Evolutionary conservation across 805 yeast species (phyloP).

Genomic region (Metschnikowia rubicola): DNA sequence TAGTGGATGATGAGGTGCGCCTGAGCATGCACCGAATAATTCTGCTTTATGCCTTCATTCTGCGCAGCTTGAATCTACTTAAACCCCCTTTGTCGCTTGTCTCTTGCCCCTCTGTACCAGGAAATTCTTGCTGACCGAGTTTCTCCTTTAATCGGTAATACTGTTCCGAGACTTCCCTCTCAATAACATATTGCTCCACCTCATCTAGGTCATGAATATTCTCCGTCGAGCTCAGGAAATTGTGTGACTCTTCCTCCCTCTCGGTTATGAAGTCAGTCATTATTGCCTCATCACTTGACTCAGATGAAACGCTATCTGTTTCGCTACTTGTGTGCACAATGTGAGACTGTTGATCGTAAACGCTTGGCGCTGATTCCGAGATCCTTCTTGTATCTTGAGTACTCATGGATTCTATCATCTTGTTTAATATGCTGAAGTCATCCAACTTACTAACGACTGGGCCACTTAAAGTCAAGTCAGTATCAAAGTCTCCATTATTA

Average conservation of each 20-base stretch:
- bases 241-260: slow-evolving; percentile 20
- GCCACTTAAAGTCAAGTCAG: slow-evolving; percentile 54
- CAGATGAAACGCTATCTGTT: slow-evolving; percentile 1
- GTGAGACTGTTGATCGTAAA: not conserved
- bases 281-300: slow-evolving; percentile 28
- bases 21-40: too few species aligned
- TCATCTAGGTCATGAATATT: slow-evolving; percentile 28
- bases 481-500: slow-evolving; percentile 57
- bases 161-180: slow-evolving; percentile 47
- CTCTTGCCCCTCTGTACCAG: too few species aligned
- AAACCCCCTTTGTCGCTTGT: too few species aligned
- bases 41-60: too few species aligned
- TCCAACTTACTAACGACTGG: slow-evolving; percentile 50
- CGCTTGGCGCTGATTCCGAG: not conserved
- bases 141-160: slow-evolving; percentile 56
- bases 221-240: not conserved
- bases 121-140: slow-evolving; percentile 23
- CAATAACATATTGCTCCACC: slow-evolving; percentile 34
- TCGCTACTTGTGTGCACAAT: not conserved
- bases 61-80: too few species aligned
- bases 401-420: slow-evolving; percentile 38
- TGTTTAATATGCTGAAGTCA: slow-evolving; percentile 54
- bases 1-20: too few species aligned
- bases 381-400: not conserved
- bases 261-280: slow-evolving; percentile 43